Evolutionary conservation across 2,329 filamentous ascomycete genomes (phyloP), one percentile per base, ranked within the genome.

Genomic region (Aspergillus ibericus): DNA sequence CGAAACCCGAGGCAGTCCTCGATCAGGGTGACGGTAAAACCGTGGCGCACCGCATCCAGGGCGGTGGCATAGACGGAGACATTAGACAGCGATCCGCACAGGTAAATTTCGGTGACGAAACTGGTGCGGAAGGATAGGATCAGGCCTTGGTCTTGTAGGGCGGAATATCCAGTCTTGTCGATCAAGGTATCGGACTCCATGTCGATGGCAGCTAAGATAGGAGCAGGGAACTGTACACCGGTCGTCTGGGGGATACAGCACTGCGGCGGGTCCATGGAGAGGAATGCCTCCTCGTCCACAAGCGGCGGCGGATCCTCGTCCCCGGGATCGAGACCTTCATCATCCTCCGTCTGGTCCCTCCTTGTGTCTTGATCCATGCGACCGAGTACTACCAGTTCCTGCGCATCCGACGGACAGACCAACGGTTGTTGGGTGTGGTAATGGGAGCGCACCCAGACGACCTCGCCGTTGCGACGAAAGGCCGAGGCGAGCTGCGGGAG

Each of bases 51-150:
- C 10, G 93, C 95, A 70, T 97, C 95, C 62, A 96, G 82, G 3
- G 92, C 92, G 1, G 93, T 97, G 7, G 95, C 93, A 71, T 95
- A 92, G 48, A 98, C 88, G 32, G 92, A 93, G 35, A 96, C 81
- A 68, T 98, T 97, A 44, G 89, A 91, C 50, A 96, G 83, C 46
- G 90, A 89, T 20, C 95, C 95, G 69, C 91, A 96, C 22, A 98
- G 85, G 75, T 90, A 97, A 12, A 99, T 80, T 68, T 97, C 90
- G 2, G 92, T 96, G 59, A 96, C 86, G 65, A 97, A 88, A 63
- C 88, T 90, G n/a, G 87, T 87, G n/a, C 93, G 86, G 47, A 98
- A 78, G n/a, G 86, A 82, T 51, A 89, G 82, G 7, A 98, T 82
- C 15, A 98, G 81, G 50, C 85, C 83, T 0, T 88, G 91, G 8